Evolutionary conservation across 352 stramenopile genomes (phyloP), one percentile per base, ranked within the genome.

Genomic region (Phytopythium mirpurense): DNA sequence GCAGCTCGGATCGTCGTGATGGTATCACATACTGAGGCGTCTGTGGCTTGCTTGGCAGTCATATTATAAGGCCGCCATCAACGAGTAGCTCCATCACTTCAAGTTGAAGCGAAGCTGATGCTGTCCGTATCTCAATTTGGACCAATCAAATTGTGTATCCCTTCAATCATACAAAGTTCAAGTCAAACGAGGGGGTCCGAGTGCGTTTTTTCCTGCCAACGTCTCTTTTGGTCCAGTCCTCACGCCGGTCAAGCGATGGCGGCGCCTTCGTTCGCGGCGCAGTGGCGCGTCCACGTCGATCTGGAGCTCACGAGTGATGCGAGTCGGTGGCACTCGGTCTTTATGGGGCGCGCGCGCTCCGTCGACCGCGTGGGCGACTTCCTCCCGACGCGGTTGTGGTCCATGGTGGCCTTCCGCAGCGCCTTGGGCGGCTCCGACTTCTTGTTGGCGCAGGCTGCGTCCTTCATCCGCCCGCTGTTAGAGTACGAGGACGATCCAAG

Each of bases 401-500:
- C 8, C 9, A 45, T 31, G 40, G 40, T 29, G 40, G 9, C 40
- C 40, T 29, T 3, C 21, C 21, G 21, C 40, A n/a, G 40, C 40
- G 40, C 21, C 19, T 45, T 21, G 4, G 40, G 21, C 3, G 40
- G 40, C 21, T 15, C 4, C 19, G 40, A 45, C 21, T 45, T 45
- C 4, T 16, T 45, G 40, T 21, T 45, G 21, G 40, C 40, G 40
- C 40, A 45, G 40, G 40, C 40, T 12, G n/a, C 19, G 19, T 15
- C 21, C 11, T 29, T 45, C 40, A 18, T 45, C 5, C 21, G 40
- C 21, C 40, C 40, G 14, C 21, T 45, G 2, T 19, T 19, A 11
- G 27, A 51, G 45, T 51, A 51, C 45, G 45, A 51, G 10, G 27
- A 38, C n/a, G 29, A 51, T 8, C 2, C 45, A 29, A 10, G 29